Conservation (phyloP, 306 rosid genomes). For the Psophocarpus tetragonolobus region DNA sequence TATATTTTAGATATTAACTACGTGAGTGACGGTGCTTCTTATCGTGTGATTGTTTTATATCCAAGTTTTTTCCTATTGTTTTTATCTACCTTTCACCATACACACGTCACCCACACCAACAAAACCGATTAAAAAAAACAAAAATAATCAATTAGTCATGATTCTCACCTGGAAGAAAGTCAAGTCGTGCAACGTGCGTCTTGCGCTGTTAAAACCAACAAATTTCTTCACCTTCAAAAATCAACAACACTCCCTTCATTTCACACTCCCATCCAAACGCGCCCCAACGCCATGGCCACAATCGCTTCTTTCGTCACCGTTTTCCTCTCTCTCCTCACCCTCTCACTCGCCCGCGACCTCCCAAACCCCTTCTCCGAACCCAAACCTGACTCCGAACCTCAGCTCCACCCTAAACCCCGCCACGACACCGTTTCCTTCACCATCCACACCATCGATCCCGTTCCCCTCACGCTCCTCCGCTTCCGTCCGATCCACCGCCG, state of each 20-base stretch:
- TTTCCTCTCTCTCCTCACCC: not conserved
- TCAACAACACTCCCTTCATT: not conserved
- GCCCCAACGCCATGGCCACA: slow-evolving; percentile 19
- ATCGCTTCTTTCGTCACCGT: not conserved
- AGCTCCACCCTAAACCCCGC: not conserved
- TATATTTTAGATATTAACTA: too few relatives aligned
- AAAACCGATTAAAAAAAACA: not conserved
- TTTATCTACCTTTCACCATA: too few relatives aligned
- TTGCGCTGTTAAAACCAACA: not conserved
- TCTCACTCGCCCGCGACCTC: slow-evolving; percentile 33
- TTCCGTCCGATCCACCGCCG: slow-evolving; percentile 40
- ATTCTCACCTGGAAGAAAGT: not conserved
- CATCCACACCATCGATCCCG: slow-evolving; percentile 16
- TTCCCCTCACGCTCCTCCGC: slow-evolving; percentile 23
- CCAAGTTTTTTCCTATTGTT: too few relatives aligned
- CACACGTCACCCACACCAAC: too few relatives aligned
- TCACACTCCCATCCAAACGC: not conserved
- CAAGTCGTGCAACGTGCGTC: not conserved
- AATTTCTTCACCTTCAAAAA: not conserved
- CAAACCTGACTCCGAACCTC: not conserved
- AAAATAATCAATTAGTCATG: not conserved
- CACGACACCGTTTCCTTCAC: slow-evolving; percentile 36
- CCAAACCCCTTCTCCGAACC: not conserved
- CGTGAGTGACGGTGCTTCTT: too few relatives aligned
- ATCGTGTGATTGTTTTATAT: too few relatives aligned